Evolutionary conservation across 2,329 filamentous ascomycete genomes (phyloP), one percentile per base, ranked within the genome.

Genomic region (Grosmannia clavigera): DNA sequence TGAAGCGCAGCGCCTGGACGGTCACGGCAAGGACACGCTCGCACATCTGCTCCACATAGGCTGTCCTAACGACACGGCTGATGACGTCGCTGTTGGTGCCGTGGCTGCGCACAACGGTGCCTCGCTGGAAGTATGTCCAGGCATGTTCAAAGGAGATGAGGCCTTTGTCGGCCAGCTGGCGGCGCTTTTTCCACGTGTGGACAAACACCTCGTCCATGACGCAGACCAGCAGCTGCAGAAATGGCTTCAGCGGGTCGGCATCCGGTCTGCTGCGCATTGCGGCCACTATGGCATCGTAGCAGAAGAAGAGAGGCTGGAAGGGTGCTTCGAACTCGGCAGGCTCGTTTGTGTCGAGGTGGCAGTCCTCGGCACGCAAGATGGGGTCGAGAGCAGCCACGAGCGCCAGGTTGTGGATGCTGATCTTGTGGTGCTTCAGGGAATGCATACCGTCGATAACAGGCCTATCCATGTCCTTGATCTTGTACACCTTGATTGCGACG

Each of bases 401-500:
- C 5, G 69, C 58, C 0, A 69, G 71, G 63, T 75, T 78, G 64
- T 78, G 76, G 9, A 78, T 63, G 58, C 74, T 70, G 50, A 79
- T 68, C 63, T 65, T 66, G 66, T 76, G 70, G 61, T 72, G 72
- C 56, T 73, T 74, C 59, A 78, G 67, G 12, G 70, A 67, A 40
- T 68, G 72, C n/a, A 67, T 66, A 29, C 74, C 74, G 0, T 64
- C 68, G 46, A 78, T 68, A 59, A 71, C 68, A 4, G 71, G 69
- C 68, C 77, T 76, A 11, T 66, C 65, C 31, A 61, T 61, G 64
- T 78, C 75, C 64, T 75, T 76, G 69, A 74, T 64, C 69, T 76
- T 78, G 73, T 70, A 78, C 25, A 77, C 67, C 62, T 72, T 75
- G 68, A 79, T 74, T 61, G 76, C 74, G 16, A 73, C 70, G 3